Base-by-base conservation (phyloP, 2,329 filamentous ascomycete species). In the Ploettnerulaceae sp. region DNA sequence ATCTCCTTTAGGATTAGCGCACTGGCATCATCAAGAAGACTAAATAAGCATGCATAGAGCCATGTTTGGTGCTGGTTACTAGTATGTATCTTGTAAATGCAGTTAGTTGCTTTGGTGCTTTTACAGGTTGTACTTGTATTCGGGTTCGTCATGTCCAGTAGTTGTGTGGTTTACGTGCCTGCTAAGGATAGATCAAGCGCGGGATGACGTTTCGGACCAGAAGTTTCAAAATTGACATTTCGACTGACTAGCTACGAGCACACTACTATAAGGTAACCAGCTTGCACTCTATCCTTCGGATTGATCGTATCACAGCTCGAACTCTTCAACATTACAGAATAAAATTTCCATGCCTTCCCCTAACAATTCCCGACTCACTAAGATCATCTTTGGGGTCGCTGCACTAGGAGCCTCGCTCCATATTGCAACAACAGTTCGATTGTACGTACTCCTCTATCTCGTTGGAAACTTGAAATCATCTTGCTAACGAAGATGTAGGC, bases 271-370 rank as follows among this genome's bases (percentile, higher is more conserved):
- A 35, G 17, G 32, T 35, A 21, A 35, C 32, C 33, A 37, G 34
- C 34, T 37, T 37, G 34, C 21, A 37, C 7, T 15, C 34, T 37
- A 5, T 25, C 21, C 34, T 24, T 37, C 34, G 4, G 21, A 37
- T 37, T 37, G 34, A 37, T 37, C 34, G 34, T 37, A 37, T 37
- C 34, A 37, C 34, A 37, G 21, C 34, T 37, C n/a, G 34, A 37
- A 37, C 34, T 37, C 34, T 37, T 37, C 34, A 37, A 37, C 34
- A 37, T 37, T 37, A 37, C 34, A 37, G 21, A 37, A 24, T 25
- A 37, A 37, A 25, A 35, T 35, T 37, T 25, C 34, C 20, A 37
- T 37, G 34, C 34, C 34, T 37, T 37, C 34, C 21, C 21, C 34
- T 25, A 37, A 37, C n/a, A 37, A 37, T 37, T 37, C 17, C 34